Evolutionary conservation across 441 rosid genomes (phyloP).

Genomic region (Bocquillonia castaneifolia): DNA sequence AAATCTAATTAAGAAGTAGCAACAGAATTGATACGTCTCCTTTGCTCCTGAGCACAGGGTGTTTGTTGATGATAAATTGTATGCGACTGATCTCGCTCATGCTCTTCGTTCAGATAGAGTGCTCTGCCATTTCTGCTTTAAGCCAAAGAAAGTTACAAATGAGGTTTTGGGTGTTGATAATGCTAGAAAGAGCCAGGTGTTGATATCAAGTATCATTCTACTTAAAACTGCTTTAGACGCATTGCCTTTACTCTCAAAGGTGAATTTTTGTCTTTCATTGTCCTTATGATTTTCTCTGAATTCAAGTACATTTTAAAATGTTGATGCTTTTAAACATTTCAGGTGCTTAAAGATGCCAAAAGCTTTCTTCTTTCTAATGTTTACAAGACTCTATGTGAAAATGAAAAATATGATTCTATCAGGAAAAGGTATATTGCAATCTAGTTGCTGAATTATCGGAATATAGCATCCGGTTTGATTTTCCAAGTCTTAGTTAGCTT

Average conservation of each 20-base stretch:
- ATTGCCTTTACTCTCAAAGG: slow-evolving; percentile 83
- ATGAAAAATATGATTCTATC: slow-evolving; percentile 68
- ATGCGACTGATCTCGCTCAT: slow-evolving; percentile 23
- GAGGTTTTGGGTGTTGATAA: slow-evolving; percentile 59
- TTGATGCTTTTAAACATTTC: slow-evolving; percentile 26
- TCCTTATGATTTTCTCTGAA: slow-evolving; percentile 8
- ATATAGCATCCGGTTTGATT: background rate
- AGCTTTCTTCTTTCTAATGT: slow-evolving; percentile 81
- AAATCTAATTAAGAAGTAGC: slow-evolving; percentile 15
- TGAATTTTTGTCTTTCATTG: slow-evolving; percentile 25
- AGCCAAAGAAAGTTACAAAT: slow-evolving; percentile 75
- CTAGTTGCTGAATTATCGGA: slow-evolving; percentile 18
- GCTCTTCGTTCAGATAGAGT: slow-evolving; percentile 65
- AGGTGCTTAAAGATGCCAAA: slow-evolving; percentile 87
- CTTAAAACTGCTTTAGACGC: slow-evolving; percentile 96
- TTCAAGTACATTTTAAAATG: slow-evolving; percentile 16
- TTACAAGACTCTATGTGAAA: slow-evolving; percentile 73
- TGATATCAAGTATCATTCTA: slow-evolving; percentile 89
- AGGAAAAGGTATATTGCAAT: slow-evolving; percentile 57
- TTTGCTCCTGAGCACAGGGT: background rate
- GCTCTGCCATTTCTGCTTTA: slow-evolving; percentile 98
- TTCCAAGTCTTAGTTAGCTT: slow-evolving; percentile 1
- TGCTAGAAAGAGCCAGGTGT: slow-evolving; percentile 75
- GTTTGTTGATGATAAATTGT: background rate
- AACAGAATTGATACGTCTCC: slow-evolving; percentile 5